Percentiles rank a stretch among this genome's conserved stretches.
These are phyloP conservation scores for Luffa aegyptiaca DNA, from an alignment of 306 rosid genomes.

Conservation along the genomic window DNA sequence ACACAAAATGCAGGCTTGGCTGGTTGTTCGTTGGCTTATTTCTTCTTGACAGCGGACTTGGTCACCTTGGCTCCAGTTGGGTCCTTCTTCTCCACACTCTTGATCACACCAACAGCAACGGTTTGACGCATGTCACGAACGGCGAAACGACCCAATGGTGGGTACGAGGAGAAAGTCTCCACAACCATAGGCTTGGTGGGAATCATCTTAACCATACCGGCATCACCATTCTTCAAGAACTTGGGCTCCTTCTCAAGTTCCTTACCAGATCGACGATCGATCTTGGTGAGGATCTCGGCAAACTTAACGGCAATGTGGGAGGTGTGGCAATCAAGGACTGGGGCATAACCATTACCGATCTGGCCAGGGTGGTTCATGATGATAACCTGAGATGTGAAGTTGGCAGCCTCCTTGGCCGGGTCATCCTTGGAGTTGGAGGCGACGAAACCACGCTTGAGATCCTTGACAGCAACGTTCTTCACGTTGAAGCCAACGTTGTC, in stretches of 20 bases:
- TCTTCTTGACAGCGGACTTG: conserved; percentile 16
- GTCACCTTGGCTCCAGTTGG: conserved; percentile 16
- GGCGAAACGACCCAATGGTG: conserved; percentile 50
- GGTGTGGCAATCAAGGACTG: conserved; percentile 52
- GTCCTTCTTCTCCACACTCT: conserved; percentile 22
- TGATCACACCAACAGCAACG: conserved; percentile 14
- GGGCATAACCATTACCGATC: conserved; percentile 21
- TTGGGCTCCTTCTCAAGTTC: conserved; percentile 14
- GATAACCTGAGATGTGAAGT: conserved; percentile 11
- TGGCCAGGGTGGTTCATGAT: conserved; percentile 21
- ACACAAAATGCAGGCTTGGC: background rate
- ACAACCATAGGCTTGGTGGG: conserved; percentile 24
- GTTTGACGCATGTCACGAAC: conserved; percentile 50
- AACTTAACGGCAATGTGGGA: conserved; percentile 52
- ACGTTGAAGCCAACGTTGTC: conserved; percentile 14
- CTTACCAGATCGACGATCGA: conserved; percentile 36
- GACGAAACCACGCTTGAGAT: conserved; percentile 11
- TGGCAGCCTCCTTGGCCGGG: conserved; percentile 12
- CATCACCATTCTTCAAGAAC: conserved; percentile 21
- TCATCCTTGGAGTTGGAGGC: conserved; percentile 15
- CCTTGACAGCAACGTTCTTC: conserved; percentile 17
- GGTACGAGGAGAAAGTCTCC: conserved; percentile 19
- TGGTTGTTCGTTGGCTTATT: background rate
- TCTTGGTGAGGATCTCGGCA: conserved; percentile 34
- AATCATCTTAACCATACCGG: conserved; percentile 20